Base-by-base conservation (phyloP, 805 yeast species). In the Wickerhamomyces bisporus region DNA sequence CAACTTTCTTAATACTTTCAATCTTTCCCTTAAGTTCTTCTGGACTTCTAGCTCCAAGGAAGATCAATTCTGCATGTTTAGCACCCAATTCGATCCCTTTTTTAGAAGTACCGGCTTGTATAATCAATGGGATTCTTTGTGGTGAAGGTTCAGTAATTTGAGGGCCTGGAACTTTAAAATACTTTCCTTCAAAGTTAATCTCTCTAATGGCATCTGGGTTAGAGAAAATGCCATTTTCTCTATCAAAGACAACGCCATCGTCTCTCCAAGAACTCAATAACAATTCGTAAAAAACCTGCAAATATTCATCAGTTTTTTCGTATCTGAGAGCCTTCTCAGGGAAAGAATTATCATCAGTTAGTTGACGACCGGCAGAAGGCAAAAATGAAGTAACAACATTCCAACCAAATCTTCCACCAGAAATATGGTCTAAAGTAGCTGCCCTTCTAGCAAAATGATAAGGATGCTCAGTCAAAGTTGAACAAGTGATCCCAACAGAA, bases 401-500 rank as follows among this genome's bases (percentile, higher is more conserved):
- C 30, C 30, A 27, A 15, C 30, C 30, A 27, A 27, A 27, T 27
- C 30, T 27, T 5, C 30, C 30, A 27, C 19, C 30, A 6, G 30
- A 27, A 15, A 27, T n/a, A 27, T 27, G 30, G 15, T 27, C 30
- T 12, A 27, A 27, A 14, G 30, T 27, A 27, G 30, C 30, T 5
- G 30, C 30, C 14, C 30, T 27, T 27, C 30, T 27, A 27, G 30
- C 30, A 15, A 27, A 27, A 27, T 27, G 30, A 15, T 27, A 66
- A 2, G 71, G 71, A 16, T 58, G 61, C 35, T 67, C 73, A 40
- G 64, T 61, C 20, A 68, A 57, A 6, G 72, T 67, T 5, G 68
- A 59, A 31, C 63, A 62, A 6, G 72, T 67, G 25, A 68, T 49
- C 10, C 68, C 73, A 44, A 66, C 66, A 8, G 61, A 48, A 21